Conservation (phyloP, 1,284 basidiomycete species). For the Malassezia japonica region DNA sequence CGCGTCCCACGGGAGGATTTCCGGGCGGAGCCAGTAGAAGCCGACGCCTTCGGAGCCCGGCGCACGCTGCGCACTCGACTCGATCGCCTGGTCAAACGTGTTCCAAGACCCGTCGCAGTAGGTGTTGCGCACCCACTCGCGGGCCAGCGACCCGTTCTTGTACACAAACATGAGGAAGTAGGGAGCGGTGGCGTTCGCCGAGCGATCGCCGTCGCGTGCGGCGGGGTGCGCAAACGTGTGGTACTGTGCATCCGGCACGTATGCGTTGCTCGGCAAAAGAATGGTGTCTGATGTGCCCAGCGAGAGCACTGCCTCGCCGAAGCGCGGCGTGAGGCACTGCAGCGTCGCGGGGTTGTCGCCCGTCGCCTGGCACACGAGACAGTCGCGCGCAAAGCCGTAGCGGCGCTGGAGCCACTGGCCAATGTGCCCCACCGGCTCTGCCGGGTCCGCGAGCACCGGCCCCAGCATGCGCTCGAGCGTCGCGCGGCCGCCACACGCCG, state of each 20-base stretch:
- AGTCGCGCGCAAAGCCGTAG: slow-evolving; percentile 69
- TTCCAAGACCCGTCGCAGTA: slow-evolving; percentile 62
- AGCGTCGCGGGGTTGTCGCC: slow-evolving; percentile 87
- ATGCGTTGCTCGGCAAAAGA: slow-evolving; percentile 57
- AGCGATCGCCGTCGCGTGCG: slow-evolving; percentile 4
- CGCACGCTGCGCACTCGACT: slow-evolving; percentile 16
- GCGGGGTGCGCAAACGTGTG: slow-evolving; percentile 54
- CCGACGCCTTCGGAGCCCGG: slow-evolving; percentile 49
- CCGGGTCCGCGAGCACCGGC: slow-evolving; percentile 62
- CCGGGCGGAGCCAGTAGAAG: slow-evolving; percentile 67
- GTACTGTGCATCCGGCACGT: slow-evolving; percentile 51
- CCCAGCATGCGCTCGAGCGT: slow-evolving; percentile 66
- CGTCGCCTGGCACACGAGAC: slow-evolving; percentile 72
- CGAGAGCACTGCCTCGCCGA: slow-evolving; percentile 76
- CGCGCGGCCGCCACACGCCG: slow-evolving; percentile 52
- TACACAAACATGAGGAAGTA: slow-evolving; percentile 53
- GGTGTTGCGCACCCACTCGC: slow-evolving; percentile 67
- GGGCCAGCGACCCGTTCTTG: slow-evolving; percentile 50
- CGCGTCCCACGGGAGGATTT: slow-evolving; percentile 68
- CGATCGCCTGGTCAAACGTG: slow-evolving; percentile 62
- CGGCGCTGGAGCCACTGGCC: slow-evolving; percentile 63
- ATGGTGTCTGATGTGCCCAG: slow-evolving; percentile 86
- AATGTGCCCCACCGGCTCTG: slow-evolving; percentile 61
- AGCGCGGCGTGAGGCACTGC: slow-evolving; percentile 58
- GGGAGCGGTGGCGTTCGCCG: slow-evolving; percentile 18